These are phyloP conservation scores for Citrus unshiu DNA, from an alignment of 345 rosid genomes.

Conservation along the genomic window DNA sequence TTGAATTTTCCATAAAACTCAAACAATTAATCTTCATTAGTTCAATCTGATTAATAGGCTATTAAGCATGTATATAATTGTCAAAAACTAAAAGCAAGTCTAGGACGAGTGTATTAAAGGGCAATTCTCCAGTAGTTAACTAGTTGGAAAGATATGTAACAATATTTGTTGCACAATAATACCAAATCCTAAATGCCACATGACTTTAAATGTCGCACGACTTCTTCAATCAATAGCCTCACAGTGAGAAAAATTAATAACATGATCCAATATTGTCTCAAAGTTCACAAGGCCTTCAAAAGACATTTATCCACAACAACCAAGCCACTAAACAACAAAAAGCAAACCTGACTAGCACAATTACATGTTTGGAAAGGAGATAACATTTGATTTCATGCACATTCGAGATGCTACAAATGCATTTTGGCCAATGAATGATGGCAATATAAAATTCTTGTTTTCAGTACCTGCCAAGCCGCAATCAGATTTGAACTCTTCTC, in stretches of 20 bases:
- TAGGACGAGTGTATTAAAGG: no score
- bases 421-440: not conserved
- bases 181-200: not conserved
- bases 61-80: no score
- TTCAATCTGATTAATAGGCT: no score
- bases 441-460: not conserved
- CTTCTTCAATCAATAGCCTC: not conserved
- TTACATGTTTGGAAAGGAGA: not conserved
- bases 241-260: not conserved
- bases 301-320: not conserved
- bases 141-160: no score
- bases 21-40: no score
- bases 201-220: not conserved
- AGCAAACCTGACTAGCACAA: not conserved
- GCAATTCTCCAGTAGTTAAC: no score
- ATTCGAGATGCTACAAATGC: not conserved
- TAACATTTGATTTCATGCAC: not conserved
- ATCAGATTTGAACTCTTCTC: slow-evolving; percentile 98
- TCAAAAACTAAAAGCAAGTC: no score
- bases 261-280: not conserved
- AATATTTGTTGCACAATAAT: not conserved
- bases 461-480: slow-evolving; percentile 77
- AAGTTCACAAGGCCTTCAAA: not conserved
- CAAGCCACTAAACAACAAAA: not conserved
- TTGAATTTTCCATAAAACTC: no score